These are phyloP conservation scores for Plasmodium gaboni DNA, from an alignment of 169 alveolate genomes.

Conservation along the genomic window DNA sequence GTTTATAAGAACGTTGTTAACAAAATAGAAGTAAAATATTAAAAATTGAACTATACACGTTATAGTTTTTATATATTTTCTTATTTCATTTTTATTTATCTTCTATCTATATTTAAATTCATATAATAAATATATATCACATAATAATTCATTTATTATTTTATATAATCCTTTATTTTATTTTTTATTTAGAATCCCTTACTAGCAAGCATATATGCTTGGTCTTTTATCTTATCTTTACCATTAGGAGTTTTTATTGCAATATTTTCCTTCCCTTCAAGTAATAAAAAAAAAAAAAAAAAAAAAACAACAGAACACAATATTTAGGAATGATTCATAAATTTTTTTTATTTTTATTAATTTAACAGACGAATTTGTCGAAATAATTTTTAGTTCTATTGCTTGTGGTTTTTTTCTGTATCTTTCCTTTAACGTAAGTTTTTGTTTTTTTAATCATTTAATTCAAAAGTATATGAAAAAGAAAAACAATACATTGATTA, in stretches of 20 bases:
- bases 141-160: constrained; percentile 11
- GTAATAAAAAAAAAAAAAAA: constrained; percentile 30
- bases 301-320: not conserved
- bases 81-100: constrained; percentile 5
- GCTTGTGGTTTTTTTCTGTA: constrained; percentile 72
- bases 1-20: constrained; percentile 53
- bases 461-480: constrained; percentile 23
- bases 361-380: constrained; percentile 59
- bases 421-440: constrained; percentile 68
- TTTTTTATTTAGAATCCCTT: constrained; percentile 33
- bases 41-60: constrained; percentile 1
- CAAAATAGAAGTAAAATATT: constrained; percentile 36
- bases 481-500: not conserved
- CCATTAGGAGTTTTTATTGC: constrained; percentile 74
- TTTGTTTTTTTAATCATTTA: constrained; percentile 1
- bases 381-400: constrained; percentile 66
- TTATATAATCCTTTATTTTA: not conserved
- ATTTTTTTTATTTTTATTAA: constrained; percentile 18
- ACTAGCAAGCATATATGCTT: constrained; percentile 55
- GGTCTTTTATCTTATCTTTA: constrained; percentile 69
- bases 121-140: constrained; percentile 3
- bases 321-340: not conserved
- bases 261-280: constrained; percentile 65
- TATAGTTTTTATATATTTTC: constrained; percentile 18
- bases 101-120: not conserved